Base-by-base conservation (phyloP, 2,329 filamentous ascomycete species). In the Diaporthe australafricana region DNA sequence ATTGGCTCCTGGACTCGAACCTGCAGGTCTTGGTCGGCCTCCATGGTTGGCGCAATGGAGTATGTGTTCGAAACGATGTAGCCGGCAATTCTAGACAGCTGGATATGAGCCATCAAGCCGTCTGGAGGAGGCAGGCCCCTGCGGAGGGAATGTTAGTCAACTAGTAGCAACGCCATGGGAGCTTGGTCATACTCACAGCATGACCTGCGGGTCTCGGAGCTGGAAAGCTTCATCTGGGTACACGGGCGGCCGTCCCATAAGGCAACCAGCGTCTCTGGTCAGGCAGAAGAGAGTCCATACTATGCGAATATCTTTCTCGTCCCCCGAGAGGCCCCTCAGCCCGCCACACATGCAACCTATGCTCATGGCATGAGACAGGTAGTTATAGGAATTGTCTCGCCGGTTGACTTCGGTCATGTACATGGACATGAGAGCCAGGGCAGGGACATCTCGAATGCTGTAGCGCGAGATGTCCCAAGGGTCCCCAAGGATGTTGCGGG, bases 221-320 rank as follows among this genome's bases (percentile, higher is more conserved):
- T 80, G 81, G 70, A 88, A 85, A 3, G 84, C 84, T 45, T 87
- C 85, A 52, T 87, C 85, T 42, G 81, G 79, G 16, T 87, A 83
- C 2, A 82, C 81, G 0, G 85, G 83, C 1, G 86, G 85, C 17
- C 86, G 82, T 6, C 87, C 86, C 80, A 87, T 85, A 5, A 87
- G 78, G 70, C 84, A 87, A 72, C 85, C 84, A 52, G 87, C 74
- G 77, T 81, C 82, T 40, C 85, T 81, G 73, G 88, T 86, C 17
- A 88, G 76, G n/a, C 85, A 81, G 70, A 87, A 88, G 2, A 87
- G 79, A 0, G 86, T 88, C 86, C 86, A 88, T 69, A 88, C 87
- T 7, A 85, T 79, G 45, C 86, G 79, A 74, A 84, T 87, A 1
- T 81, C 82, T 27, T 77, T 76, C 75, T 87, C 86, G 52, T 86